These are phyloP conservation scores for Patellifolia procumbens DNA, from an alignment of 179 eudicot genomes.

Conservation along the genomic window DNA sequence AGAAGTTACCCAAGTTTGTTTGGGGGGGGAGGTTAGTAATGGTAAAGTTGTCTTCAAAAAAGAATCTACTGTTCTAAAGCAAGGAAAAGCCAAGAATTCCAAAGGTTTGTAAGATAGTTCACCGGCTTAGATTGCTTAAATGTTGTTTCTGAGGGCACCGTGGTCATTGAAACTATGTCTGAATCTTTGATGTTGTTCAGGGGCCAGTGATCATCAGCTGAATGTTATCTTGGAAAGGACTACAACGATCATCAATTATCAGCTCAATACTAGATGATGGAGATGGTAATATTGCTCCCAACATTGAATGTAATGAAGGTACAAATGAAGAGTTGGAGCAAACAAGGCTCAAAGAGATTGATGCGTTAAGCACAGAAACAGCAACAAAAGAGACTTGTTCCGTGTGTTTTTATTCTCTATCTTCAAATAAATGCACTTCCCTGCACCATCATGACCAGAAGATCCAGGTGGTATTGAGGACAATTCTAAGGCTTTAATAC, in stretches of 20 bases:
- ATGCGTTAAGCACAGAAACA: slow-evolving; percentile 25
- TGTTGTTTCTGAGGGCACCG: not conserved
- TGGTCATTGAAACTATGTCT: not conserved
- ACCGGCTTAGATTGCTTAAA: slow-evolving; percentile 1
- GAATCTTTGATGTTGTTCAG: slow-evolving; percentile 39
- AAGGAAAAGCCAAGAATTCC: slow-evolving; percentile 19
- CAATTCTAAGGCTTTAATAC: slow-evolving; percentile 61
- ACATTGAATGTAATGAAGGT: slow-evolving; percentile 31
- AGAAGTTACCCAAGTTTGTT: slow-evolving; percentile 59
- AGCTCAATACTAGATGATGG: slow-evolving; percentile 32
- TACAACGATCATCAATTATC: slow-evolving; percentile 53
- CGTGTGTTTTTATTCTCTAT: slow-evolving; percentile 46
- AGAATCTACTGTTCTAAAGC: slow-evolving; percentile 38
- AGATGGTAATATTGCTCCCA: slow-evolving; percentile 13
- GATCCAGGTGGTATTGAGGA: slow-evolving; percentile 35
- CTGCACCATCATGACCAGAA: slow-evolving; percentile 19
- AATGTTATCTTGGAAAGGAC: slow-evolving; percentile 47
- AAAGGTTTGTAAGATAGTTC: slow-evolving; percentile 29
- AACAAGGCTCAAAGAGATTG: slow-evolving; percentile 30
- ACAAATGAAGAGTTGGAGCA: slow-evolving; percentile 27
- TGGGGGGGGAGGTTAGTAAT: slow-evolving; percentile 73
- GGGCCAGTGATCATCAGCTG: slow-evolving; percentile 39
- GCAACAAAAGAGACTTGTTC: slow-evolving; percentile 45
- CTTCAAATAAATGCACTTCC: slow-evolving; percentile 24
- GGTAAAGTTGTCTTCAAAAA: slow-evolving; percentile 73